Percentiles rank a stretch among this genome's conserved stretches.
Evolutionary conservation across 345 rosid genomes (phyloP).

Genomic region (Lepidium aucheri): DNA sequence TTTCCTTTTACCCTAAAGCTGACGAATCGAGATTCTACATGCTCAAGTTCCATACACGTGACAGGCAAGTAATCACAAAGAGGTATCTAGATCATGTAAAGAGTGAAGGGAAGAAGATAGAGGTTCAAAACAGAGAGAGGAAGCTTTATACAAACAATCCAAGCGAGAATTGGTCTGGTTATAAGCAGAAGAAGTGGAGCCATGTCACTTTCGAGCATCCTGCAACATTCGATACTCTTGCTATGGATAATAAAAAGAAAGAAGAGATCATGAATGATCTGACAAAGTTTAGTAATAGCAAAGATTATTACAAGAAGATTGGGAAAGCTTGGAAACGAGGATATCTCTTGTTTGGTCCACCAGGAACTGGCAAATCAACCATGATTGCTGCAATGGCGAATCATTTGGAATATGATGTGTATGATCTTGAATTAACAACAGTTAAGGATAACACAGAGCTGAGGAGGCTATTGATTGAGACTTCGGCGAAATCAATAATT

Average conservation of each 20-base stretch:
- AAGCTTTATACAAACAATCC: conserved; percentile 42
- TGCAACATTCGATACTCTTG: conserved; percentile 47
- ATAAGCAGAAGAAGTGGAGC: conserved; percentile 23
- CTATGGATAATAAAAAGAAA: conserved; percentile 50
- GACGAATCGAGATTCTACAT: conserved; percentile 31
- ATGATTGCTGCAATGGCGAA: conserved; percentile 67
- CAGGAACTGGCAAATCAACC: conserved; percentile 71
- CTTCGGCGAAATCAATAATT: conserved; percentile 38
- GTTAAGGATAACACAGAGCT: conserved; percentile 53
- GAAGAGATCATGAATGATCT: conserved; percentile 49
- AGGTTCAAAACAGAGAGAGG: conserved; percentile 27
- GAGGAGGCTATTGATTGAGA: conserved; percentile 42
- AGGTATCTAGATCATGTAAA: conserved; percentile 31
- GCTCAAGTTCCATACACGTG: conserved; percentile 38
- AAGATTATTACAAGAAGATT: conserved; percentile 48
- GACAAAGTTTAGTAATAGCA: conserved; percentile 34
- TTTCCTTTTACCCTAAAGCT: conserved; percentile 22
- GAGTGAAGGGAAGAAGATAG: conserved; percentile 32
- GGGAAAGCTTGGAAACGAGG: conserved; percentile 78
- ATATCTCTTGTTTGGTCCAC: conserved; percentile 62
- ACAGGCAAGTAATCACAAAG: conserved; percentile 25
- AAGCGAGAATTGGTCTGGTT: conserved; percentile 18
- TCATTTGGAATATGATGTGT: conserved; percentile 48
- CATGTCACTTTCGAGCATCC: conserved; percentile 46
- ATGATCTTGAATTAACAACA: conserved; percentile 55